Evolutionary conservation across 768 basidiomycete genomes (phyloP).

Genomic region (Tricholoma saponaceum): DNA sequence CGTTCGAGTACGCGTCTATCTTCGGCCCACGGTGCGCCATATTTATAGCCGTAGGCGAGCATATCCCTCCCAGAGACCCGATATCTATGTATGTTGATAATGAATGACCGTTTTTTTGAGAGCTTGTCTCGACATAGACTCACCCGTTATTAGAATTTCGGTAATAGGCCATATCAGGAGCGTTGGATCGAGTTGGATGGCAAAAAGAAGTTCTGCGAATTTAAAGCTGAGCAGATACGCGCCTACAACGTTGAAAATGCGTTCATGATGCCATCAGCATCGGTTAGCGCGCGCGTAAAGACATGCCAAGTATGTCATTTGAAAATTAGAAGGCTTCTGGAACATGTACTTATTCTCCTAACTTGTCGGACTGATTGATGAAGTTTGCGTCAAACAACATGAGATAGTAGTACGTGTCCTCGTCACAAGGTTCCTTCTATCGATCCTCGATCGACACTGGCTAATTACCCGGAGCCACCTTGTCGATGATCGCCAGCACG

Average conservation of each 20-base stretch:
- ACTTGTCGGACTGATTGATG: neutral
- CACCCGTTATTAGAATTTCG: neutral
- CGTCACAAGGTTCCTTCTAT: no score
- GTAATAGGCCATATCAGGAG: neutral
- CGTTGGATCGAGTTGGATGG: neutral
- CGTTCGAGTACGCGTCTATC: constrained; percentile 25
- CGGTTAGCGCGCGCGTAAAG: neutral
- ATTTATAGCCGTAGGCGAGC: constrained; percentile 26
- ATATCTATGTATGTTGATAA: constrained; percentile 10
- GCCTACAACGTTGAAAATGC: constrained; percentile 1
- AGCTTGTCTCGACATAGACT: neutral
- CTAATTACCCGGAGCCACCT: no score
- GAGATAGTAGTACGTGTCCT: no score
- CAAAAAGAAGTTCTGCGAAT: neutral
- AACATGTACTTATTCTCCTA: no score
- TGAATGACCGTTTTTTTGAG: neutral
- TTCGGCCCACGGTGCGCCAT: constrained; percentile 24
- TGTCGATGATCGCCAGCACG: no score
- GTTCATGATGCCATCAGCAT: neutral
- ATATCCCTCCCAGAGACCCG: constrained; percentile 19
- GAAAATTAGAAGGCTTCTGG: neutral
- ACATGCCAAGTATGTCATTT: neutral
- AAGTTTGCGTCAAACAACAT: no score
- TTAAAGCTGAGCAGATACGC: neutral
- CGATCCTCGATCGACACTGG: no score